Evolutionary conservation across 345 rosid species (phyloP).

Genomic region (Acer campestre): DNA sequence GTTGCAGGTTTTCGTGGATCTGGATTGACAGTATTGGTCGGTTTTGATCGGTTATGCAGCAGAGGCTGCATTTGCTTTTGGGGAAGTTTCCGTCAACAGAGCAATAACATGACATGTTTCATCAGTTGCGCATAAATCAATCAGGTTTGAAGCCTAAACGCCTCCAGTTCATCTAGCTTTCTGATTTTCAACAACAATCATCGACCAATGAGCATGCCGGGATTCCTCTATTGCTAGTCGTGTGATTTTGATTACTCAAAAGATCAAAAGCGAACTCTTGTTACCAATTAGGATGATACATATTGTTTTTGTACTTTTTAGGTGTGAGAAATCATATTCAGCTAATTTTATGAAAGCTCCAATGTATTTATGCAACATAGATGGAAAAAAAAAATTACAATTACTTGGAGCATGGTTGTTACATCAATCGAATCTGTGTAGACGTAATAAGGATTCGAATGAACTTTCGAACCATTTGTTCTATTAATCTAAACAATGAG

Average conservation of each 20-base stretch:
- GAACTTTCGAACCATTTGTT: not conserved
- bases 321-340: not conserved
- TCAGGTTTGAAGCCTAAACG: not conserved
- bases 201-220: not conserved
- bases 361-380: not conserved
- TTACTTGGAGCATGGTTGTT: not conserved
- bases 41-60: not conserved
- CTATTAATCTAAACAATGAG: too few species aligned
- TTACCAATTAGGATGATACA: not conserved
- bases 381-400: not conserved
- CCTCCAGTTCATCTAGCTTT: not conserved
- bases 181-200: not conserved
- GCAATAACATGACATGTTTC: not conserved
- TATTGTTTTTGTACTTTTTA: not conserved
- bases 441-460: not conserved
- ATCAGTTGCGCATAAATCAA: not conserved
- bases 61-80: not conserved
- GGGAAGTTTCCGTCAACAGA: not conserved
- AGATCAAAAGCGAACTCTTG: not conserved
- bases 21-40: slow-evolving; percentile 32
- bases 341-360: not conserved
- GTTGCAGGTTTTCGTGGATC: slow-evolving; percentile 62
- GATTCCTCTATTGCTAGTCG: not conserved
- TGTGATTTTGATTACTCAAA: not conserved
- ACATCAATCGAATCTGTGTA: too few species aligned